These are phyloP conservation scores for Trichoderma breve DNA, from an alignment of 2,329 filamentous ascomycete genomes.

Conservation along the genomic window DNA sequence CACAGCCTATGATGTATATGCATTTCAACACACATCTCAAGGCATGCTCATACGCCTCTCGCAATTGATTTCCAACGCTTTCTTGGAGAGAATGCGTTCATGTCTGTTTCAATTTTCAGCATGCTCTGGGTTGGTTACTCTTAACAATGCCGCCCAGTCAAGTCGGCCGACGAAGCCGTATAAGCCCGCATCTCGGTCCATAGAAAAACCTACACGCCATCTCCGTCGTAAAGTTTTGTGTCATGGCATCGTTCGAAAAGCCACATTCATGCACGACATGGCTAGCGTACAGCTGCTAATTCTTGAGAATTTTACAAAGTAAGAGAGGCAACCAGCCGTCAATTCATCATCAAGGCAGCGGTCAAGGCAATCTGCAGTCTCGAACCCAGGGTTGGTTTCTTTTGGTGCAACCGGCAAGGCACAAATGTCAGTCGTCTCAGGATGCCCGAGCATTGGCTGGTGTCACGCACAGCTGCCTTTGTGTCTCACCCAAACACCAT, in stretches of 20 bases:
- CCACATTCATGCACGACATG: slow-evolving; percentile 2
- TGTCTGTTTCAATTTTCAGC: background rate
- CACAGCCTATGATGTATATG: background rate
- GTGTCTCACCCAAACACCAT: slow-evolving; percentile 5
- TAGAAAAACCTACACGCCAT: slow-evolving; percentile 6
- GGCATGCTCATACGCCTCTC: background rate
- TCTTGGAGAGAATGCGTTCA: background rate
- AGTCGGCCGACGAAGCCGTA: slow-evolving; percentile 3
- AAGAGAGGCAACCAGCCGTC: background rate
- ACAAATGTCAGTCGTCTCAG: background rate
- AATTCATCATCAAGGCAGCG: background rate
- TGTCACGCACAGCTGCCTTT: background rate
- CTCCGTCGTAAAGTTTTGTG: background rate
- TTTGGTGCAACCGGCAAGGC: background rate
- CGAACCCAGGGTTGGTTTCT: background rate
- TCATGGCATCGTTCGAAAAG: background rate
- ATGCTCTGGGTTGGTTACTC: background rate
- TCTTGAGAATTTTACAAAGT: background rate
- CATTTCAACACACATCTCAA: background rate
- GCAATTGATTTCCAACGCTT: background rate
- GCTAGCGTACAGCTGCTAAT: background rate
- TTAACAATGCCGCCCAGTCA: background rate
- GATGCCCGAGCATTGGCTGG: background rate
- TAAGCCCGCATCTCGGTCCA: background rate
- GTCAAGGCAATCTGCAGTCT: background rate